Percentiles rank a stretch among this genome's conserved stretches.
Conservation (phyloP, 163 green algal species). For the Scenedesmus sp. region DNA sequence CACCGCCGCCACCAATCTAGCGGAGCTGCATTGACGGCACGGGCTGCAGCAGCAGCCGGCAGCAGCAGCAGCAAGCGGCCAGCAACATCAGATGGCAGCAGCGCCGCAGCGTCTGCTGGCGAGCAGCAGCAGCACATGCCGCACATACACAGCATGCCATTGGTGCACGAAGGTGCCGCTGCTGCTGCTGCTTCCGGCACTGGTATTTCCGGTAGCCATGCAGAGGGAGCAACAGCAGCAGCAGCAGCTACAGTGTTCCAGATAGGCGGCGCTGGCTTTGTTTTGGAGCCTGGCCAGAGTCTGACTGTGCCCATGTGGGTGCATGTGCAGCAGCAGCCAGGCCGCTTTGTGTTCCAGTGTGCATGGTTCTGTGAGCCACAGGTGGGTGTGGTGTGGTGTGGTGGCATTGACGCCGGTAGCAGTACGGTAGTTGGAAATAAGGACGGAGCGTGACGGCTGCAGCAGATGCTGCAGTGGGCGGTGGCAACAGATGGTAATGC, state of each 20-base stretch:
- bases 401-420: background rate
- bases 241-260: constrained; percentile 57
- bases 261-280: constrained; percentile 47
- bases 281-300: constrained; percentile 56
- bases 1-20: constrained; percentile 44
- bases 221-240: background rate
- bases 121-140: constrained; percentile 35
- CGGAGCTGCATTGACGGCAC: constrained; percentile 3
- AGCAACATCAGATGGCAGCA: constrained; percentile 32
- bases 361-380: constrained; percentile 70
- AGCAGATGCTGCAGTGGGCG: too few relatives aligned
- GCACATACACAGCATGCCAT: constrained; percentile 41
- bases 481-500: too few relatives aligned
- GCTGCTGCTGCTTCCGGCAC: background rate
- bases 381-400: constrained; percentile 41
- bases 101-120: background rate
- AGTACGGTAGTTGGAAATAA: background rate
- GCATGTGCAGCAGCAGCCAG: constrained; percentile 59
- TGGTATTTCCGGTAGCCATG: background rate
- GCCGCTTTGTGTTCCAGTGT: constrained; percentile 59
- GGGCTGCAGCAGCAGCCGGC: background rate
- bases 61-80: constrained; percentile 38
- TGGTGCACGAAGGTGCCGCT: background rate
- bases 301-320: constrained; percentile 73
- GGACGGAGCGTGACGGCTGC: too few relatives aligned